phyloP scores from a whole-genome alignment of 2,329 filamentous ascomycete genomes.

The Rhynchosporium agropyri region DNA sequence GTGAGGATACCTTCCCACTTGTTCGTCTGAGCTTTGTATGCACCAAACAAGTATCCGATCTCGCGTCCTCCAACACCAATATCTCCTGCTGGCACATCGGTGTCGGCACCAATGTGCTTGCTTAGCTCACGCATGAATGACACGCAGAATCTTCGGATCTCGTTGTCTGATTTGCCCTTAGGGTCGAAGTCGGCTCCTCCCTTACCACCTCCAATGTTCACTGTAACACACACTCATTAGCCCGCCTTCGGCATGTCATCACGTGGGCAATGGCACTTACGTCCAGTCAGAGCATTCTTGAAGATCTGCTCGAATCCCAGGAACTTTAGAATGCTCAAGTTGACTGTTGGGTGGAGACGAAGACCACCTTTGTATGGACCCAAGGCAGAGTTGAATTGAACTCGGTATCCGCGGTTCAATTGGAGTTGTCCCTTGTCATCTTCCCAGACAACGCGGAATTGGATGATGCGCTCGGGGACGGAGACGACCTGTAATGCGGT shows the following conservation, averaged over 20 bases:
- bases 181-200: conserved; percentile 98
- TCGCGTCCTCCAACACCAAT: conserved; percentile 92
- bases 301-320: conserved; percentile 99
- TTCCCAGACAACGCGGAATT: conserved; percentile 98
- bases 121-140: conserved; percentile 95
- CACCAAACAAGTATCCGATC: conserved; percentile 92
- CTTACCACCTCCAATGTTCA: conserved; percentile 96
- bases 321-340: conserved; percentile 86
- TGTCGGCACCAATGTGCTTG: conserved; percentile 95
- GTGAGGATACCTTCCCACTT: conserved; percentile 95
- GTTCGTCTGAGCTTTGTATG: conserved; percentile 87
- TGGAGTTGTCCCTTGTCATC: conserved; percentile 87
- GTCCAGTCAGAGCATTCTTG: conserved; percentile 97
- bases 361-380: conserved; percentile 98
- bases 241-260: conserved; percentile 10
- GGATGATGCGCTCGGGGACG: conserved; percentile 91
- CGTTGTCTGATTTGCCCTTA: conserved; percentile 96
- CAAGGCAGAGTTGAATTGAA: conserved; percentile 97
- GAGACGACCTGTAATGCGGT: conserved; percentile 85
- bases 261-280: conserved; percentile 55
- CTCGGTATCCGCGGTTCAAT: conserved; percentile 93
- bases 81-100: conserved; percentile 94
- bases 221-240: conserved; percentile 45
- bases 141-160: conserved; percentile 96
- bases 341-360: conserved; percentile 89